phyloP scores from a whole-genome alignment of 148 eudicot genomes.

The Arbutus unedo region DNA sequence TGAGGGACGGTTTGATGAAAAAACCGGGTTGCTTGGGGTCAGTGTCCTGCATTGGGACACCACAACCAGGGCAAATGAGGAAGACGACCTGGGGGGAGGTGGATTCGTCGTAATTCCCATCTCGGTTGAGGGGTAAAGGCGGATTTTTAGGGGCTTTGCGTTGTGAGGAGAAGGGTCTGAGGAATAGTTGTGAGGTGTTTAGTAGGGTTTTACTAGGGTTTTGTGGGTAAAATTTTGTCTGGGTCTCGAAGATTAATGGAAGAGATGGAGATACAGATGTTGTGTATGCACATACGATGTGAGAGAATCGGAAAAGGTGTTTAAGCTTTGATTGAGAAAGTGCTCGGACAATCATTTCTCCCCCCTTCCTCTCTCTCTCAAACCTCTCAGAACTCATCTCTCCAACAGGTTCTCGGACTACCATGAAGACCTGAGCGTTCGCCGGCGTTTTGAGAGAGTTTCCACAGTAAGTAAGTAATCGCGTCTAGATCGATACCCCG shows the following conservation, averaged over 20 bases:
- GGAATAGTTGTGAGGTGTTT: constrained; percentile 26
- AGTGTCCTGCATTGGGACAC: constrained; percentile 72
- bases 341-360: constrained; percentile 31
- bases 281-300: constrained; percentile 20
- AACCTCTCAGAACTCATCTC: neutral
- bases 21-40: constrained; percentile 70
- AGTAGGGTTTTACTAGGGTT: constrained; percentile 52
- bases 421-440: too few relatives aligned
- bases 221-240: constrained; percentile 11
- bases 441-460: too few relatives aligned
- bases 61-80: constrained; percentile 85
- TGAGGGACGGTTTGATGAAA: constrained; percentile 47
- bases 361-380: neutral
- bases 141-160: constrained; percentile 18
- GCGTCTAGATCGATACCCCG: too few relatives aligned
- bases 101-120: constrained; percentile 79
- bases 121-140: constrained; percentile 46
- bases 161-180: constrained; percentile 41
- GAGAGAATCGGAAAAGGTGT: constrained; percentile 29
- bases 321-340: constrained; percentile 37
- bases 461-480: too few relatives aligned
- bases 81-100: constrained; percentile 29
- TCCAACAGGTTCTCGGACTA: too few relatives aligned
- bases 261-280: constrained; percentile 14
- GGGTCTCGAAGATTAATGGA: constrained; percentile 9